A percentile compares a stretch with the other conserved stretches of the same genome.
phyloP scores from a whole-genome alignment of 2,329 filamentous ascomycete genomes.

The Pseudopyrenochaeta lycopersici region DNA sequence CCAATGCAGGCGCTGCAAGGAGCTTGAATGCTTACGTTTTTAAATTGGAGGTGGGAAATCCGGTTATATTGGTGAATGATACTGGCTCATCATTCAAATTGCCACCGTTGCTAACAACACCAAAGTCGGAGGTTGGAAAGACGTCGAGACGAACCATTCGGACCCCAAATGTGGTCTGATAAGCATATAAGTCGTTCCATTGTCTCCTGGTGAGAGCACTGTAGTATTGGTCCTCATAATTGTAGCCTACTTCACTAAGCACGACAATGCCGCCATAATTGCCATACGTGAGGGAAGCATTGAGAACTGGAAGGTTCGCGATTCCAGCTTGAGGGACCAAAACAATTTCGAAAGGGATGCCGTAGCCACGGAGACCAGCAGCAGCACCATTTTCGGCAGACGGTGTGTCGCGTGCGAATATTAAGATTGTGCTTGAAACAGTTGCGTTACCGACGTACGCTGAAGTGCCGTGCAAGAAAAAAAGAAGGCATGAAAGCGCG shows the following conservation, averaged over 20 bases:
- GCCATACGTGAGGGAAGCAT: slow-evolving; percentile 57
- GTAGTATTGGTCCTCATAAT: slow-evolving; percentile 59
- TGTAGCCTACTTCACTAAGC: slow-evolving; percentile 63
- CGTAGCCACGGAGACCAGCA: slow-evolving; percentile 67
- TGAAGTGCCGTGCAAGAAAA: slow-evolving; percentile 24
- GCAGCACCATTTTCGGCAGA: slow-evolving; percentile 61
- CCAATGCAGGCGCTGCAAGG: neutral
- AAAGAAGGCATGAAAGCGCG: slow-evolving; percentile 31
- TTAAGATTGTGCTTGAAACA: slow-evolving; percentile 59
- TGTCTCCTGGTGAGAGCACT: slow-evolving; percentile 66
- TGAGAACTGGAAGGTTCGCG: slow-evolving; percentile 61
- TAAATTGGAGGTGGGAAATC: slow-evolving; percentile 64
- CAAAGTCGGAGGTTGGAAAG: slow-evolving; percentile 62
- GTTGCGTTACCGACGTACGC: slow-evolving; percentile 37
- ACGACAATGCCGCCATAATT: slow-evolving; percentile 69
- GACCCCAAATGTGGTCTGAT: slow-evolving; percentile 66
- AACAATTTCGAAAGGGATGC: slow-evolving; percentile 66
- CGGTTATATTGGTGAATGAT: slow-evolving; percentile 62
- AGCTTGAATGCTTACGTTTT: slow-evolving; percentile 48
- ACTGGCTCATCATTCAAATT: slow-evolving; percentile 50
- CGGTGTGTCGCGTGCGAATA: slow-evolving; percentile 63
- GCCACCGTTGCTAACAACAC: slow-evolving; percentile 49
- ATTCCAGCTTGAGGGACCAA: slow-evolving; percentile 64
- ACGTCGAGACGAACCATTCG: slow-evolving; percentile 69
- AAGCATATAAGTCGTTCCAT: slow-evolving; percentile 65